Evolutionary conservation across 768 basidiomycete genomes (phyloP), one percentile per base, ranked within the genome.

Genomic region (Hericium erinaceus): DNA sequence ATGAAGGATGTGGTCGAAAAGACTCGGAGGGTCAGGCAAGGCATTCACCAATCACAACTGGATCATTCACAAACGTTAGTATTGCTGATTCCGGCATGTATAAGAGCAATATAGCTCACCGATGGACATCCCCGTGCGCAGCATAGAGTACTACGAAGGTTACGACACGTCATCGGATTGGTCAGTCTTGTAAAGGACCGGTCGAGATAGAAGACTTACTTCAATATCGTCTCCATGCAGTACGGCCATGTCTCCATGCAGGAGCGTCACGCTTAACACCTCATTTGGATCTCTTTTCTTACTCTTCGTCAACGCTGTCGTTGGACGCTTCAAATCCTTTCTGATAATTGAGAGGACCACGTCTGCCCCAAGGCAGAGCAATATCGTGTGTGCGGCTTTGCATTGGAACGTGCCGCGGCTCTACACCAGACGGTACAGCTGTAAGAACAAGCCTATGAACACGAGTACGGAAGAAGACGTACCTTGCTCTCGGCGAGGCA

Each of bases 281-380:
- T 62, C 61, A 16, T 44, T 55, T 13, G 26, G 13, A 11, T 10
- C 39, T 8, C 24, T 20, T 33, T 24, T 40, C 58, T 40, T 9
- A 18, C 48, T 51, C 58, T 1, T 41, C 37, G 24, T 22, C 28
- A 9, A 20, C 39, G 39, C 12, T 54, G 28, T 6, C 39, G 38
- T 9, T 39, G 22, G n/a, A 24, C n/a, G 3, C 49, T 15, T 10
- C n/a, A 24, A 6, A 24, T 33, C 39, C 24, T 52, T 15, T 2
- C 20, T 28, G 48, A 46, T 13, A 2, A 55, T 58, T 8, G 55
- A 54, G 22, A 61, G 10, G 22, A 55, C 51, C 13, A 54, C 56
- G 28, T 62, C 61, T 10, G 61, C 61, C 6, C 61, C 61, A 4
- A 62, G 50, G 40, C 59, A 62, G 50, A 62, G 57, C 28, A 62